Conservation (phyloP, 2,329 filamentous ascomycete species). For the Fonsecaea nubica region DNA sequence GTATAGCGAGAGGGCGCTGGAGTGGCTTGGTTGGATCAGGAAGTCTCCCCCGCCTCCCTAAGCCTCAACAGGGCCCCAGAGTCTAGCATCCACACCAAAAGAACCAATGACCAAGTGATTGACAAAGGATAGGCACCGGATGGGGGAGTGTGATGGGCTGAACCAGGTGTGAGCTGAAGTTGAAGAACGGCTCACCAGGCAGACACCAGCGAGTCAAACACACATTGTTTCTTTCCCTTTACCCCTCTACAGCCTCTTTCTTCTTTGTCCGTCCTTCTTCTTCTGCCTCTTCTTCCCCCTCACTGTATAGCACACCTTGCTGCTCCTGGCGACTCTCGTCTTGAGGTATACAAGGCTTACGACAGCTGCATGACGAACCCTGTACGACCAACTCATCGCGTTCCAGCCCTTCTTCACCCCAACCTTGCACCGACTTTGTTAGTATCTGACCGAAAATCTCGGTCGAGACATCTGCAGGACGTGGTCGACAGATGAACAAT, state of each 20-base stretch:
- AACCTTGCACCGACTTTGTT: background rate
- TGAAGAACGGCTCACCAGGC: background rate
- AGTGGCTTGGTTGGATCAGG: background rate
- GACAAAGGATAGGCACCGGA: background rate
- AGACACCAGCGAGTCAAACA: background rate
- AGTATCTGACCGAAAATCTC: background rate
- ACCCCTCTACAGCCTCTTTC: constrained; percentile 15
- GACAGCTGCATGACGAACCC: background rate
- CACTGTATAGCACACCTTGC: background rate
- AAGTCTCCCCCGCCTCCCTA: background rate
- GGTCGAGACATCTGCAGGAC: background rate
- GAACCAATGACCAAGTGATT: background rate
- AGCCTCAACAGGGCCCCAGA: background rate
- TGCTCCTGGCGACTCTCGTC: background rate
- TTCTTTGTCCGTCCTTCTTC: background rate
- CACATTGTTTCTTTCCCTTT: background rate
- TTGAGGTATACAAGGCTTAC: background rate
- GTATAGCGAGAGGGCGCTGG: background rate
- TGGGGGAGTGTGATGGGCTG: background rate
- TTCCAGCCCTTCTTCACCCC: background rate
- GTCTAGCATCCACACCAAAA: background rate
- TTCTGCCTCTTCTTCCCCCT: background rate
- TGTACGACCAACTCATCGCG: constrained; percentile 3
- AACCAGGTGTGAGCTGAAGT: background rate
- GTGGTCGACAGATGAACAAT: background rate